These are phyloP conservation scores for Colletotrichum tofieldiae DNA, from an alignment of 2,329 filamentous ascomycete species.

Conservation along the genomic window DNA sequence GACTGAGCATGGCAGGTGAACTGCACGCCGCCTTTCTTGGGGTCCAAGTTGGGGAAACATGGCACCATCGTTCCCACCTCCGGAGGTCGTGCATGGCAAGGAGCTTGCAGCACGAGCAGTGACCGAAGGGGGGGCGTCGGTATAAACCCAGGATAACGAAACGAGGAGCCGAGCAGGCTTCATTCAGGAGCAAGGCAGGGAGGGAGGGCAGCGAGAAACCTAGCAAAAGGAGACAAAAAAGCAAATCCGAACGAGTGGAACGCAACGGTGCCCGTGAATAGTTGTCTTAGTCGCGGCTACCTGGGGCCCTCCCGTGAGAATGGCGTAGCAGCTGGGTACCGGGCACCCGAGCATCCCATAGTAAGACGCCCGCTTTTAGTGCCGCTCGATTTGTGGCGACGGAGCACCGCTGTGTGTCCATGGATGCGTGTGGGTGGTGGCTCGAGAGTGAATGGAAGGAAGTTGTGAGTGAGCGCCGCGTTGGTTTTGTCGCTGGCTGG, in stretches of 20 bases:
- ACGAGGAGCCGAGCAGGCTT: slow-evolving; percentile 1
- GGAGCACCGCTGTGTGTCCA: background rate
- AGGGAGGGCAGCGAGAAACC: background rate
- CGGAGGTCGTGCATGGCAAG: slow-evolving; percentile 12
- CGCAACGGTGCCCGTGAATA: slow-evolving; percentile 18
- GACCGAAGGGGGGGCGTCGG: slow-evolving; percentile 3
- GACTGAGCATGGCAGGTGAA: slow-evolving; percentile 1
- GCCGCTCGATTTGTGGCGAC: background rate
- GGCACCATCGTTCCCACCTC: slow-evolving; percentile 7
- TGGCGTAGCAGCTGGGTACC: slow-evolving; percentile 1
- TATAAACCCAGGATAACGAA: background rate
- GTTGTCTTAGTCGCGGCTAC: slow-evolving; percentile 12
- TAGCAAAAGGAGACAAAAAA: background rate
- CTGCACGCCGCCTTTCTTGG: slow-evolving; percentile 10
- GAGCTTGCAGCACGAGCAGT: background rate
- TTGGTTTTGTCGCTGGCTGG: background rate
- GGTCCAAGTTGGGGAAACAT: slow-evolving; percentile 11
- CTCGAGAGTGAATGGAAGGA: background rate
- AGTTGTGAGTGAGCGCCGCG: background rate
- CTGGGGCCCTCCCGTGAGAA: background rate
- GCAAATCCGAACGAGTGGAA: slow-evolving; percentile 35
- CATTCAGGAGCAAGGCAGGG: background rate
- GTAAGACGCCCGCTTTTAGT: slow-evolving; percentile 10
- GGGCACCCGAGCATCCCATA: slow-evolving; percentile 1
- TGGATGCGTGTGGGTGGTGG: background rate